A percentile compares a stretch with the other conserved stretches of the same genome.
Evolutionary conservation across 257 asterid species (phyloP).

Genomic region (Primulina huaijiensis): DNA sequence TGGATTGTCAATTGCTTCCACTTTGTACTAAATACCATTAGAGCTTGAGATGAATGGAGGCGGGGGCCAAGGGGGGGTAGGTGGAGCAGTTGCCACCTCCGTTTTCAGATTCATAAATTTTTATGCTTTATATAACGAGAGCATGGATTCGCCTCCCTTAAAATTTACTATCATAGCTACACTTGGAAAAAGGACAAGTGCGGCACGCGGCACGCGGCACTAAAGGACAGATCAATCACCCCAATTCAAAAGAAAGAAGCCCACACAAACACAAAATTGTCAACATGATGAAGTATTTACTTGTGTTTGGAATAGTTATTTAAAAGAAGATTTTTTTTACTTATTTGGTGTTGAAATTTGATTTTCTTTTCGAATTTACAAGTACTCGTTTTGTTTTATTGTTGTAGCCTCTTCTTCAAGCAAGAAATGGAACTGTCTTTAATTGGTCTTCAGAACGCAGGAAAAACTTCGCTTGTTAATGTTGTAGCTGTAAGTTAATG

Average conservation of each 20-base stretch:
- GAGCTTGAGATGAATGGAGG: no score
- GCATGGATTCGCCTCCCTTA: not conserved
- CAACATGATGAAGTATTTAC: no score
- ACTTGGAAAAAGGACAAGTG: not conserved
- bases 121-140: not conserved
- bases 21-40: not conserved
- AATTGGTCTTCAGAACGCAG: conserved; percentile 98
- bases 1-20: not conserved
- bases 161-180: not conserved
- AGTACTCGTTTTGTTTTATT: conserved; percentile 13
- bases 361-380: conserved; percentile 5
- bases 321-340: not conserved
- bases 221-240: not conserved
- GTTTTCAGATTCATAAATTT: not conserved
- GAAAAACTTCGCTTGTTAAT: conserved; percentile 95
- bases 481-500: conserved; percentile 82
- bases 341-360: not conserved
- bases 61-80: not conserved
- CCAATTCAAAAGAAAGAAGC: not conserved
- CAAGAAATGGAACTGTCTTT: conserved; percentile 99
- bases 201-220: not conserved
- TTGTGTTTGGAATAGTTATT: conserved; percentile 8
- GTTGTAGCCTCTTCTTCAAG: conserved; percentile 88
- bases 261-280: not conserved
- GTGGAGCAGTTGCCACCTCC: not conserved